A percentile compares a stretch with the other conserved stretches of the same genome.
Evolutionary conservation across 116 monocot species (phyloP).

Genomic region (Posidonia oceanica): DNA sequence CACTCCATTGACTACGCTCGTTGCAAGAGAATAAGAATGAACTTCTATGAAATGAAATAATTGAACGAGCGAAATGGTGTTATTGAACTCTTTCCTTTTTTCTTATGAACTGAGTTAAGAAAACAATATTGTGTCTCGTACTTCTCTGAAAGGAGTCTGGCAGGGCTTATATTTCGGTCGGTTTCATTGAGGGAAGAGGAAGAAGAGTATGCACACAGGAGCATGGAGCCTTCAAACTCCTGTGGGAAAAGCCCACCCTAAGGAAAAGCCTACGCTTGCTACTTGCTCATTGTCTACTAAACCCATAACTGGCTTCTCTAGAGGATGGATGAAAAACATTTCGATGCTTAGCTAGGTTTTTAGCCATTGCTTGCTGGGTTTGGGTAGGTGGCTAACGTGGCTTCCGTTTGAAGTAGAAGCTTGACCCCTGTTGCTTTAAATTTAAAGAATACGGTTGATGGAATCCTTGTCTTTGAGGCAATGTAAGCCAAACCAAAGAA

Average conservation of each 20-base stretch:
- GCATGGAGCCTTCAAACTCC: conserved; percentile 4
- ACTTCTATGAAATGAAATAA: too few species aligned
- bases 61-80: neutral
- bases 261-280: too few species aligned
- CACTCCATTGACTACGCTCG: neutral
- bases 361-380: too few species aligned
- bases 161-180: neutral
- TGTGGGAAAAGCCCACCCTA: too few species aligned
- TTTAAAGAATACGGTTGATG: neutral
- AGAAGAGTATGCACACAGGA: conserved; percentile 4
- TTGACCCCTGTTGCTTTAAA: neutral
- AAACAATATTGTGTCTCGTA: neutral
- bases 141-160: neutral
- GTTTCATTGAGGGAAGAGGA: neutral
- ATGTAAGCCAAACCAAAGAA: too few species aligned
- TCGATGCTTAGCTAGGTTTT: too few species aligned
- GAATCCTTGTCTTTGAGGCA: too few species aligned
- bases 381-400: too few species aligned
- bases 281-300: too few species aligned
- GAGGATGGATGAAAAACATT: too few species aligned
- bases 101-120: conserved; percentile 3
- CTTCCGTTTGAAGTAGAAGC: neutral
- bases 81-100: neutral
- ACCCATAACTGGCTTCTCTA: too few species aligned
- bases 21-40: too few species aligned